These are phyloP conservation scores for Linnemannia zychae DNA, from an alignment of 192 early-diverging fungal species.

Conservation along the genomic window DNA sequence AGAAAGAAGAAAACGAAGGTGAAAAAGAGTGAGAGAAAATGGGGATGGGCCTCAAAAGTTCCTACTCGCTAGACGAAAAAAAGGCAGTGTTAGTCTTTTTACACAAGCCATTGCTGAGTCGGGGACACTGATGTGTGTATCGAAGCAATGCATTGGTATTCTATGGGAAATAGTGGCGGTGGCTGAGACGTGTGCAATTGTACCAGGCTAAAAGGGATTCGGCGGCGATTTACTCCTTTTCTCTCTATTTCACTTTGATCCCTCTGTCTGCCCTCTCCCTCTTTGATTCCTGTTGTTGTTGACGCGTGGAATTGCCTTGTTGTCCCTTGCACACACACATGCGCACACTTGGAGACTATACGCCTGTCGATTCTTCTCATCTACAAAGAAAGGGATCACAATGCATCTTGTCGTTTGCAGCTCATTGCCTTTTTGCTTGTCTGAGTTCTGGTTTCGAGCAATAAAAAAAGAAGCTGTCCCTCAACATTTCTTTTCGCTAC, in stretches of 20 bases:
- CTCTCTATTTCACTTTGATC: background rate
- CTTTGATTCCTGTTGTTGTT: background rate
- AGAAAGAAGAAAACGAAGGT: too few species aligned
- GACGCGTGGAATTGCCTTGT: background rate
- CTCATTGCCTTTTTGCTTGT: background rate
- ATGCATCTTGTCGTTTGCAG: background rate
- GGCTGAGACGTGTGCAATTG: too few species aligned
- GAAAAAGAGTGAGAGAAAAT: too few species aligned
- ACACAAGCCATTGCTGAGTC: too few species aligned
- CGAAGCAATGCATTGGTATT: too few species aligned
- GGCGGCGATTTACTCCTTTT: background rate
- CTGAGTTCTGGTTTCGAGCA: constrained; percentile 3
- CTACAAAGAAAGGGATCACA: background rate
- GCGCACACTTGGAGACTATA: background rate
- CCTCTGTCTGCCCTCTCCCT: background rate
- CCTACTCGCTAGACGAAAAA: too few species aligned
- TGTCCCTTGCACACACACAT: background rate
- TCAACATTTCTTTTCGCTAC: background rate
- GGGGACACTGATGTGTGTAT: too few species aligned
- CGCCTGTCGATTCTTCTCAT: background rate
- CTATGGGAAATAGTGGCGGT: too few species aligned
- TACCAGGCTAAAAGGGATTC: background rate
- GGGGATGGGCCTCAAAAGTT: too few species aligned
- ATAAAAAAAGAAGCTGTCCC: background rate
- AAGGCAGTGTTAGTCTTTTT: too few species aligned